These are phyloP conservation scores for Chlamydomonas incerta DNA, from an alignment of 139 green algal genomes.

Conservation along the genomic window DNA sequence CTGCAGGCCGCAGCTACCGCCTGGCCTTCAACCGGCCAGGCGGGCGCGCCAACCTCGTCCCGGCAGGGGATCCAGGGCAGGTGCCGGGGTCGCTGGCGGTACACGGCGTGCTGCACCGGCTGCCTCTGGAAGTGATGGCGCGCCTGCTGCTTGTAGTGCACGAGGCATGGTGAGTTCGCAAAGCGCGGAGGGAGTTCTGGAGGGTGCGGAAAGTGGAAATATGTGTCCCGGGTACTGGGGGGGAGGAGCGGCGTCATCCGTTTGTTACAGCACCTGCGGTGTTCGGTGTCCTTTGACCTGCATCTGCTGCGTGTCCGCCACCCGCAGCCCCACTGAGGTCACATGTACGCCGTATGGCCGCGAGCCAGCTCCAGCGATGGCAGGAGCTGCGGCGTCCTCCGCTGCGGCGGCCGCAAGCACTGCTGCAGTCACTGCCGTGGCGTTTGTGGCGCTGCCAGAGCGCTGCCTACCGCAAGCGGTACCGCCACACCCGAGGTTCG, in stretches of 20 bases:
- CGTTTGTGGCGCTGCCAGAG: neutral
- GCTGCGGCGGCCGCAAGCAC: neutral
- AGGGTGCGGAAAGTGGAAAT: neutral
- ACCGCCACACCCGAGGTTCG: neutral
- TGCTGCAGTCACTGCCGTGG: neutral
- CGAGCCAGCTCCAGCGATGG: too few relatives aligned
- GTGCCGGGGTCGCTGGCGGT: neutral
- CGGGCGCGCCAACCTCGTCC: neutral
- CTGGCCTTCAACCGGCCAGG: neutral
- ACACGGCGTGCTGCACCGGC: neutral
- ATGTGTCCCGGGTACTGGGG: neutral
- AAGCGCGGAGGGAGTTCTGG: neutral
- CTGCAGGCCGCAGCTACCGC: neutral
- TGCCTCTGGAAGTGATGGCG: neutral
- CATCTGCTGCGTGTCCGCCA: neutral
- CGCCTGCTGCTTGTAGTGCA: conserved; percentile 1
- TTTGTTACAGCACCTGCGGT: neutral
- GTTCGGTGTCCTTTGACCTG: neutral
- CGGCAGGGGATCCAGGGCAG: neutral
- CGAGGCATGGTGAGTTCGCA: neutral
- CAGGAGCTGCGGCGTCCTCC: neutral
- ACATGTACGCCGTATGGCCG: neutral
- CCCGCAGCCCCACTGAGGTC: neutral
- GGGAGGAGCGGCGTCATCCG: neutral
- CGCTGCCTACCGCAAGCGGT: neutral